phyloP scores from a whole-genome alignment of 257 asterid genomes.

The Gentiana dahurica region DNA sequence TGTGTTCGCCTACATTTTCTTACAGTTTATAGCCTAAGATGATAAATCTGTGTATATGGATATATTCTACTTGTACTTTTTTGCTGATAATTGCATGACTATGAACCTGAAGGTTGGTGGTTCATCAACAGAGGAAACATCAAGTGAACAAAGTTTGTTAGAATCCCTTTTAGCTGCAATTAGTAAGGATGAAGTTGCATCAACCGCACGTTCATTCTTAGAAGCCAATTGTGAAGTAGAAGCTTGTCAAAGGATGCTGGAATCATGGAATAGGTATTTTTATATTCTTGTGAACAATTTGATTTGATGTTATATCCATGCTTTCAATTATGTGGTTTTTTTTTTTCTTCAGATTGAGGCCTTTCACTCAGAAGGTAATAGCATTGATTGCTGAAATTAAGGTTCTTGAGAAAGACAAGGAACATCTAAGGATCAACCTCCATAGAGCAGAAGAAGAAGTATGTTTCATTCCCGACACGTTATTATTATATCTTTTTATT shows the following conservation, averaged over 20 bases:
- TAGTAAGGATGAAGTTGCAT: conserved; percentile 38
- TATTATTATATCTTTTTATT: not conserved
- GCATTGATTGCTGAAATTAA: conserved; percentile 55
- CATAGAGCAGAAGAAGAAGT: conserved; percentile 91
- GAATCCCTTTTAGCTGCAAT: conserved; percentile 40
- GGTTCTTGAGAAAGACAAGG: conserved; percentile 54
- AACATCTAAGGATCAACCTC: conserved; percentile 58
- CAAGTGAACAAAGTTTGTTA: conserved; percentile 41
- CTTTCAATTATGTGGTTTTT: not conserved
- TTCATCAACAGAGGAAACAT: conserved; percentile 21
- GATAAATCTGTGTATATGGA: not conserved
- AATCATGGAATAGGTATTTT: conserved; percentile 49
- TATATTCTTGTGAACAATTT: not conserved
- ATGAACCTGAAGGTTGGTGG: conserved; percentile 39
- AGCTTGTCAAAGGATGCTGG: conserved; percentile 42
- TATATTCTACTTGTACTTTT: no score
- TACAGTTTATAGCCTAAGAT: not conserved
- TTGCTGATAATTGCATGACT: conserved; percentile 6
- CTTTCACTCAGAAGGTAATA: conserved; percentile 47
- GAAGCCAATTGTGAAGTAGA: conserved; percentile 55
- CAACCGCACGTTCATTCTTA: conserved; percentile 51
- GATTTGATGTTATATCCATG: not conserved
- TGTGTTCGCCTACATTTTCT: no score
- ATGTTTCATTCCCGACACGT: conserved; percentile 3
- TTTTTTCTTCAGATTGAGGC: conserved; percentile 42